Base-by-base conservation (phyloP, 2,329 filamentous ascomycete species). In the Capronia epimyces region DNA sequence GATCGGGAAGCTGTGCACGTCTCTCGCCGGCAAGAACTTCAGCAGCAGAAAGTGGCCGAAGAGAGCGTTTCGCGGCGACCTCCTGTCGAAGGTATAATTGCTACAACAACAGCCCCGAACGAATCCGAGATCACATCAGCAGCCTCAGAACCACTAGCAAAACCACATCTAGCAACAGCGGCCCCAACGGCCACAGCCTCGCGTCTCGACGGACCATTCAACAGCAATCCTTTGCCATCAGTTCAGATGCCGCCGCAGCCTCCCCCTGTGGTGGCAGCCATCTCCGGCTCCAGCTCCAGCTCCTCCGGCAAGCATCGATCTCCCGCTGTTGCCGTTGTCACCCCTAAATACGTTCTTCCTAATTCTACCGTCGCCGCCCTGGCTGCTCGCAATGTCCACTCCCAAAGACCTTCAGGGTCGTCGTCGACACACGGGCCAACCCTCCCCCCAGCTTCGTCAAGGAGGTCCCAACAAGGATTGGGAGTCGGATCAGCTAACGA, bases 311-410 rank as follows among this genome's bases (percentile, higher is more conserved):
- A 5, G 24, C 10, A 5, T 10, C 29, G 29, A n/a, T 32, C 29
- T 32, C 29, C 29, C 7, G 7, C 29, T 3, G 12, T 32, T 12
- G 29, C 29, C 29, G 12, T 46, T 36, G 34, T 29, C 5, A 12
- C 29, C 3, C 45, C 45, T 5, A 39, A 40, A 29, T 47, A 47
- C 12, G 25, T 36, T 7, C 31, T 47, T 18, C 45, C 45, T 2
- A 13, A 16, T 27, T 47, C 45, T 5, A 47, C 45, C n/a, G 18
- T 47, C 20, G 39, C 36, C n/a, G 45, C 45, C n/a, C 34, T 47
- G 10, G 45, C 45, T 22, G 45, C 45, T n/a, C 46, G 39, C 13
- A 39, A 40, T 1, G 31, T 49, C 27, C 22, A 31, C 18, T 34
- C 20, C 29, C 44, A 41, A 12, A 5, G 34, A 6, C 18, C 40